These are phyloP conservation scores for Clonostachys byssicola DNA, from an alignment of 2,329 filamentous ascomycete genomes.

Conservation along the genomic window DNA sequence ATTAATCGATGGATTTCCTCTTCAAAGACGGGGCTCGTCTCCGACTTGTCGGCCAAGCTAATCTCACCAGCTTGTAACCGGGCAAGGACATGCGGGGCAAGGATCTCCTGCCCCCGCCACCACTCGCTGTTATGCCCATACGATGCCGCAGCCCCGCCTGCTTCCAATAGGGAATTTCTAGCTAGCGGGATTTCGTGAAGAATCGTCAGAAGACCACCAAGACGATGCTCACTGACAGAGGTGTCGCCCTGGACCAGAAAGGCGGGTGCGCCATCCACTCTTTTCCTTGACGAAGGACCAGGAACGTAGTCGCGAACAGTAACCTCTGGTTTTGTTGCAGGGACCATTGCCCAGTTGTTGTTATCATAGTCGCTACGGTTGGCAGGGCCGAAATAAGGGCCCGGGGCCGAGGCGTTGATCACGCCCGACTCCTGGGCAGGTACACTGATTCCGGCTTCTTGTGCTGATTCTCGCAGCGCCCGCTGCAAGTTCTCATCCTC, in stretches of 20 bases:
- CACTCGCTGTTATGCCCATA: slow-evolving; percentile 56
- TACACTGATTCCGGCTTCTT: slow-evolving; percentile 40
- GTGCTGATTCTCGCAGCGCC: slow-evolving; percentile 51
- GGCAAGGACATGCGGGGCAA: slow-evolving; percentile 27
- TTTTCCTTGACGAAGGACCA: slow-evolving; percentile 36
- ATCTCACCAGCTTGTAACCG: slow-evolving; percentile 5
- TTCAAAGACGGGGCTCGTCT: slow-evolving; percentile 29
- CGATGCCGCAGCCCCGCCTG: slow-evolving; percentile 29
- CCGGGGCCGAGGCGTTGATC: slow-evolving; percentile 21
- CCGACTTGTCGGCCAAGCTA: slow-evolving; percentile 9
- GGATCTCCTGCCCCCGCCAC: slow-evolving; percentile 56
- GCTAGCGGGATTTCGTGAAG: slow-evolving; percentile 55
- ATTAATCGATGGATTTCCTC: slow-evolving; percentile 59
- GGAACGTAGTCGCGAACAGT: slow-evolving; percentile 11
- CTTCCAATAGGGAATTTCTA: slow-evolving; percentile 48
- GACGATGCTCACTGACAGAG: slow-evolving; percentile 27
- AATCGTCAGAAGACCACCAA: slow-evolving; percentile 54
- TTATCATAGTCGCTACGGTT: slow-evolving; percentile 50
- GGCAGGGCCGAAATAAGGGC: slow-evolving; percentile 56
- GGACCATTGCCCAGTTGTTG: slow-evolving; percentile 56
- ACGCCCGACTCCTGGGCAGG: slow-evolving; percentile 47
- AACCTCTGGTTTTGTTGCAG: slow-evolving; percentile 14
- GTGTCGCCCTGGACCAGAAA: slow-evolving; percentile 39
- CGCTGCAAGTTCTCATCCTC: slow-evolving; percentile 50
- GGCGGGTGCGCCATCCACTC: slow-evolving; percentile 36